Evolutionary conservation across 352 stramenopile species (phyloP), one percentile per base, ranked within the genome.

Genomic region (Phytopythium oedochilum): DNA sequence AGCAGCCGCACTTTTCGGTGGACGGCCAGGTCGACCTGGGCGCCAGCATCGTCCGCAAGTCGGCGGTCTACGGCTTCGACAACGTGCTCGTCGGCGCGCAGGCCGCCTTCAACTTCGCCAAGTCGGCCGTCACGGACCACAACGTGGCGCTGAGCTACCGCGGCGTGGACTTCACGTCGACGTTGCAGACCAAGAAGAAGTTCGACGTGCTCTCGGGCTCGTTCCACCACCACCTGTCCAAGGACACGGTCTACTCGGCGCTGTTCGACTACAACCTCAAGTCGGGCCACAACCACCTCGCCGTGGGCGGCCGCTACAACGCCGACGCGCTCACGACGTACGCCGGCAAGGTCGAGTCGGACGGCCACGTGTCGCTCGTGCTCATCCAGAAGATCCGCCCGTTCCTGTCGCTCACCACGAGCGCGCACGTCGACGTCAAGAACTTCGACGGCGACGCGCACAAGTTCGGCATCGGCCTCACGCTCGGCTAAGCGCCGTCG

Each of bases 381-480:
- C 71, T 89, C 47, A 70, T 94, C 46, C 81, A 93, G 68, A 96
- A 93, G 81, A 84, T 96, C 36, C 83, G 82, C 52, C 82, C 83
- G 35, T 92, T 89, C 72, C 60, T 94, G 60, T 71, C 78, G 68
- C 70, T 96, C 42, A 88, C 83, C 57, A 94, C 84, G 34, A 91
- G 78, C 53, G 83, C 83, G 50, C 83, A 92, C 71, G 87, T 96
- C 39, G 86, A 96, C 64, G 86, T 84, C 56, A 96, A 96, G 86
- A 94, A 96, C 79, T 94, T 96, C 56, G 83, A 96, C 61, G 83
- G 86, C 53, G 86, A 96, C 54, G 80, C 83, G 57, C 86, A 96
- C 81, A 96, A 96, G 81, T 96, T 96, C 66, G 86, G 86, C 60
- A 89, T 96, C 47, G 82, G 82, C 34, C 82, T 96, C 67, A 92